Conservation (phyloP, 495 filamentous ascomycete genomes). For the Xylaria venustula region DNA sequence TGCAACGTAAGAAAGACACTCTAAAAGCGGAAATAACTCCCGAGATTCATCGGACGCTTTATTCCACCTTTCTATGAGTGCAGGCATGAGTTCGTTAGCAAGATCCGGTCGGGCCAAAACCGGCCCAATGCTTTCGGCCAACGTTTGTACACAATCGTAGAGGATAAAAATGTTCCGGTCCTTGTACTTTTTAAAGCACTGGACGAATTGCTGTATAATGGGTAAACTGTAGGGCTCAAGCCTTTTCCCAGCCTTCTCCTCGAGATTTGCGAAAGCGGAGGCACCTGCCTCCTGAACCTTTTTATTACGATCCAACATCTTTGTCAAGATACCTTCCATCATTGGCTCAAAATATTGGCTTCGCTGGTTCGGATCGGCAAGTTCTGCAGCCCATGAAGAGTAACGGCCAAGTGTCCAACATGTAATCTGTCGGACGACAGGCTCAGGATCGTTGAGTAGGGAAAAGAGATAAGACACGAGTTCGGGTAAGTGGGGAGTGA, state of each 20-base stretch:
- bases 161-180: constrained; percentile 98
- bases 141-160: constrained; percentile 97
- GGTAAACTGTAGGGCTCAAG: constrained; percentile 82
- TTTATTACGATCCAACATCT: constrained; percentile 97
- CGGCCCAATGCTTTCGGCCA: constrained; percentile 86
- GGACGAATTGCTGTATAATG: constrained; percentile 89
- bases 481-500: constrained; percentile 87
- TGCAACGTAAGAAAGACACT: constrained; percentile 93
- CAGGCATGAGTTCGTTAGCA: constrained; percentile 87
- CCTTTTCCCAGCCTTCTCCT: constrained; percentile 83
- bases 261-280: constrained; percentile 92
- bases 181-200: constrained; percentile 93
- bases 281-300: constrained; percentile 95
- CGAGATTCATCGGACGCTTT: constrained; percentile 84
- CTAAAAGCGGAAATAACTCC: constrained; percentile 90
- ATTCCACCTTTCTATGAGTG: constrained; percentile 86
- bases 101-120: constrained; percentile 75
- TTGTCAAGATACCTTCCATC: constrained; percentile 92
- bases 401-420: constrained; percentile 97
- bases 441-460: constrained; percentile 77
- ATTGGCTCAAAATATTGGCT: constrained; percentile 87
- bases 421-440: constrained; percentile 95
- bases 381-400: constrained; percentile 85
- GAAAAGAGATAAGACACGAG: constrained; percentile 89
- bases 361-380: constrained; percentile 62